Evolutionary conservation across 1,139 yeast genomes (phyloP), one percentile per base, ranked within the genome.

Genomic region (Suhomyces chickasaworum): DNA sequence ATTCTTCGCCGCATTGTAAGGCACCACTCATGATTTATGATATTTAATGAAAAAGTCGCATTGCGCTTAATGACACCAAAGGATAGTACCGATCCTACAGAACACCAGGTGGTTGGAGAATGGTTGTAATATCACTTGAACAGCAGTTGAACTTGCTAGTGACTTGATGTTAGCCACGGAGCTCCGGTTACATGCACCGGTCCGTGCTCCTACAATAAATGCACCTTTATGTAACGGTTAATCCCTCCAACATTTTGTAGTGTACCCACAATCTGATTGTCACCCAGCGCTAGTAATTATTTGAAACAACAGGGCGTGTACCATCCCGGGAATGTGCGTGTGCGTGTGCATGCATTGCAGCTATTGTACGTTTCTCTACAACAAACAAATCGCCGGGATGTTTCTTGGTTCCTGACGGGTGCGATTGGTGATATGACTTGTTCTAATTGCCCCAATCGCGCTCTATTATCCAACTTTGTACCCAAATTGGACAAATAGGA

Each of bases 1-100:
- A 8, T 49, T 49, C 35, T 37, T 51, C 25, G 50, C 48, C 23
- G 48, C 53, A 12, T 51, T 51, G 39, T 51, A 44, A 41, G 45
- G 30, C 17, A n/a, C 23, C 30, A 36, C 36, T 34, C 13, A 42
- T 37, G 40, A 46, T 25, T 39, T 13, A 37, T 18, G 44, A 40
- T 20, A 13, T 42, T 7, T 29, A 9, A 46, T 30, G 45, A 36
- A 49, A 38, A 49, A 39, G 43, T 36, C 41, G 38, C 47, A 9
- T 13, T 25, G 41, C 45, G 45, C 32, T 13, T 29, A 29, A 29
- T 29, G 32, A 29, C 32, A 29, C 32, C 17, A n/a, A 12, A 13
- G 12, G 17, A 29, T 7, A 17, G 12, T n/a, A 13, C 32, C 16
- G 8, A 5, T 15, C 17, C 17, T 29, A 12, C 13, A 12, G 32